phyloP scores from a whole-genome alignment of 495 filamentous ascomycete species.

The Bacidia gigantensis region DNA sequence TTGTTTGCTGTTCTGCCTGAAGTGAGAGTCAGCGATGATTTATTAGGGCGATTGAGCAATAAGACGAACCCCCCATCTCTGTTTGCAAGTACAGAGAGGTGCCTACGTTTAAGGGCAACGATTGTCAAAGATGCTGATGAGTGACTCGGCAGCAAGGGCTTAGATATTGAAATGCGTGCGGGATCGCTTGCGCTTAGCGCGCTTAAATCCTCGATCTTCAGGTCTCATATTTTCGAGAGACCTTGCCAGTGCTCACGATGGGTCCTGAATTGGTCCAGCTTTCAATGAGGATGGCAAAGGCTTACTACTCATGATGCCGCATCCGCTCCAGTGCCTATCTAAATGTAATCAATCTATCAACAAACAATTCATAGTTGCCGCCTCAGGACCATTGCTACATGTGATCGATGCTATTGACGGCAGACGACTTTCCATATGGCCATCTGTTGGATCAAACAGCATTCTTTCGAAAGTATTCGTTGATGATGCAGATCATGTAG shows the following conservation, averaged over 20 bases:
- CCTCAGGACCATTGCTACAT: slow-evolving; percentile 41
- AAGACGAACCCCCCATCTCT: slow-evolving; percentile 56
- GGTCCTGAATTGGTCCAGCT: neutral
- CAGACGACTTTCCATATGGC: slow-evolving; percentile 36
- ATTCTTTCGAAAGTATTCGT: slow-evolving; percentile 4
- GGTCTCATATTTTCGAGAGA: no score
- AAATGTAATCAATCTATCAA: slow-evolving; percentile 27
- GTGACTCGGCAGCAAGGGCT: no score
- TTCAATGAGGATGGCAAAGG: neutral
- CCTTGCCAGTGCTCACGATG: neutral
- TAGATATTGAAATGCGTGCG: slow-evolving; percentile 3
- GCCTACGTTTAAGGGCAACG: slow-evolving; percentile 85
- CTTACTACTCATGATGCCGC: slow-evolving; percentile 22
- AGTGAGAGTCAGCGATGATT: neutral
- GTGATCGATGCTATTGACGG: slow-evolving; percentile 32
- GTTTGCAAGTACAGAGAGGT: slow-evolving; percentile 89
- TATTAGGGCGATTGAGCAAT: neutral
- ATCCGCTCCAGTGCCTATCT: slow-evolving; percentile 41
- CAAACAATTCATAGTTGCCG: slow-evolving; percentile 37
- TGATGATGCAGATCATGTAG: neutral
- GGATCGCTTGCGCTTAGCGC: slow-evolving; percentile 11
- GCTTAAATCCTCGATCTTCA: no score
- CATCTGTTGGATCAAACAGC: slow-evolving; percentile 23
- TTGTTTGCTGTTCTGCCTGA: slow-evolving; percentile 89
- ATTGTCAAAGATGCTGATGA: neutral